Evolutionary conservation across 352 stramenopile genomes (phyloP).

Genomic region (Elongisporangium senticosum): DNA sequence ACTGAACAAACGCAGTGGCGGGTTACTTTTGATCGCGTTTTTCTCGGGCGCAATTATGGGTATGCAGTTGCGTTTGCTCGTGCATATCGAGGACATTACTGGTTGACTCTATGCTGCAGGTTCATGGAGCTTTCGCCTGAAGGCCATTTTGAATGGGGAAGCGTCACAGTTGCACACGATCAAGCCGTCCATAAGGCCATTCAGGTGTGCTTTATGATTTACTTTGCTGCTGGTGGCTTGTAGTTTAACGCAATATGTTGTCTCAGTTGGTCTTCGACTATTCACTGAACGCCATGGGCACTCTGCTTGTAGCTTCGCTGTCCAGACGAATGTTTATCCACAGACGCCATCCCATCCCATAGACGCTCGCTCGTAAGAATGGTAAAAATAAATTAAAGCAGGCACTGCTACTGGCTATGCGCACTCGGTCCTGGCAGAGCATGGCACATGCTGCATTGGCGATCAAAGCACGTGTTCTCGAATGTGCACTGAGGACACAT

Average conservation of each 20-base stretch:
- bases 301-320: neutral
- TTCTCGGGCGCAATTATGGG: slow-evolving; percentile 64
- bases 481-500: slow-evolving; percentile 58
- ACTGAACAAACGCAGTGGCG: slow-evolving; percentile 21
- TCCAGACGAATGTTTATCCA: neutral
- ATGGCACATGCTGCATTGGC: slow-evolving; percentile 62
- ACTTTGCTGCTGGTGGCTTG: neutral
- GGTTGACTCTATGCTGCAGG: slow-evolving; percentile 8
- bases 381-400: neutral
- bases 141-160: slow-evolving; percentile 30
- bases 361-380: too few relatives aligned
- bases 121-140: slow-evolving; percentile 23
- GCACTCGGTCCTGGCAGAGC: slow-evolving; percentile 5
- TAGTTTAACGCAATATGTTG: neutral
- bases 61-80: slow-evolving; percentile 11
- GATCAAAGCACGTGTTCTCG: slow-evolving; percentile 73
- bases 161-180: slow-evolving; percentile 22
- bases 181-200: slow-evolving; percentile 13
- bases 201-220: slow-evolving; percentile 14
- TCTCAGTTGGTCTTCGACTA: slow-evolving; percentile 19
- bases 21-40: slow-evolving; percentile 32
- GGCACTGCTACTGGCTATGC: neutral
- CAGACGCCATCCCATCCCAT: neutral
- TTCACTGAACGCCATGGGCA: slow-evolving; percentile 1
- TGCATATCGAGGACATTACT: neutral